Evolutionary conservation across 768 basidiomycete genomes (phyloP), one percentile per base, ranked within the genome.

Genomic region (Suillus subluteus): DNA sequence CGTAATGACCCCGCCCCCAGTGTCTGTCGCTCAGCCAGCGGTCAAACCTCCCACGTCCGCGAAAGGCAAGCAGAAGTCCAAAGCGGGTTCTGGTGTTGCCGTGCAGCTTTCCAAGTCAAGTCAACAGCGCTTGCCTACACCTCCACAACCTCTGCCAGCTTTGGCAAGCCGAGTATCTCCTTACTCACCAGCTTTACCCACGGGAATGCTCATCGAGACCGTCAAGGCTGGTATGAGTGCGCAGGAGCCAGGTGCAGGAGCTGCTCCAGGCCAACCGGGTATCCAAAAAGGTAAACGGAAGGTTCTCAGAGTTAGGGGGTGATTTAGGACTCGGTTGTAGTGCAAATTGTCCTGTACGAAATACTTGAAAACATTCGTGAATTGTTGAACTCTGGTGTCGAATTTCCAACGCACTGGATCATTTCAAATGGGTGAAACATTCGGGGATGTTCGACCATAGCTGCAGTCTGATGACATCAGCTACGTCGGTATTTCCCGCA

Each of bases 161-260:
- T 80, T 96, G 30, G 84, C 90, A 18, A 88, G 82, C 69, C 86
- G 96, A 43, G 82, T 95, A 23, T 94, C 93, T 9, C 83, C 89
- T 3, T 94, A 94, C 72, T 93, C 92, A 2, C 95, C 94, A 9
- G 86, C 90, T 11, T 79, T 94, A 11, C 86, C 90, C 43, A 84
- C 88, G 0, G 94, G 94, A 7, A 86, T 95, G 54, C 84, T 96
- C 41, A 82, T 97, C 43, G 91, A 95, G 46, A 87, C 93, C 0
- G 85, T 96, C 46, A 95, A 95, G 76, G 91, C 94, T 0, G 94
- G 94, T 1, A 89, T 95, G 87, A 92, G 84, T 71, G 85, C 89
- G 40, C 81, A 79, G 65, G 87, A 89, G 64, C 83, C 84, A 62
- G 82, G 82, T 52, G 77, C 81, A 16, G 67, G 75, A 62, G 77